A percentile compares a stretch with the other conserved stretches of the same genome.
These are phyloP conservation scores for Cardiospermum halicacabum DNA, from an alignment of 345 rosid species.

Conservation along the genomic window DNA sequence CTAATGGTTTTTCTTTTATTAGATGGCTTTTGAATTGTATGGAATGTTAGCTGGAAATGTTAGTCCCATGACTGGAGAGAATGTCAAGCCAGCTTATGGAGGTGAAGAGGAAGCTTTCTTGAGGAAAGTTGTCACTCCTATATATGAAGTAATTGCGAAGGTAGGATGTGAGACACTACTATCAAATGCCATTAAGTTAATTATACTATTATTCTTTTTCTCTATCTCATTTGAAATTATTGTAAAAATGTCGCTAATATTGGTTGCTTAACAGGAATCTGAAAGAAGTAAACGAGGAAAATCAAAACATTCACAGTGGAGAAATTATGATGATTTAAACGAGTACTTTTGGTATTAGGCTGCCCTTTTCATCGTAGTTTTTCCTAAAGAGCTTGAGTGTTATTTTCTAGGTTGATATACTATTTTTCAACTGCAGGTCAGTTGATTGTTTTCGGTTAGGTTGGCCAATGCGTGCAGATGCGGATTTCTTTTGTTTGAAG, in stretches of 20 bases:
- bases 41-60: slow-evolving; percentile 98
- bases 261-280: slow-evolving; percentile 68
- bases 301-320: slow-evolving; percentile 99
- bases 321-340: slow-evolving; percentile 96
- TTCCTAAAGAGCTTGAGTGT: not conserved
- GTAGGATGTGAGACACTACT: slow-evolving; percentile 26
- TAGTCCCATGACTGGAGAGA: slow-evolving; percentile 97
- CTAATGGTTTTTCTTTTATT: slow-evolving; percentile 15
- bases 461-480: slow-evolving; percentile 99
- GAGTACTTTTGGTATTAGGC: slow-evolving; percentile 83
- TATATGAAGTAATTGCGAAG: slow-evolving; percentile 76
- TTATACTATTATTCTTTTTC: slow-evolving; percentile 1
- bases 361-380: slow-evolving; percentile 6
- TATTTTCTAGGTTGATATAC: slow-evolving; percentile 9
- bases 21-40: slow-evolving; percentile 99
- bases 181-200: slow-evolving; percentile 7
- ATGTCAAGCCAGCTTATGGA: slow-evolving; percentile 96
- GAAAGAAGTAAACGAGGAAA: slow-evolving; percentile 71
- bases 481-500: slow-evolving; percentile 68
- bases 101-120: slow-evolving; percentile 97
- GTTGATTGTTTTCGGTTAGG: slow-evolving; percentile 94
- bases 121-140: slow-evolving; percentile 88
- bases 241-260: not conserved
- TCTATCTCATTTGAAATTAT: not conserved
- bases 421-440: slow-evolving; percentile 53